Conservation (phyloP, 306 rosid species). For the Prunus mongolica region DNA sequence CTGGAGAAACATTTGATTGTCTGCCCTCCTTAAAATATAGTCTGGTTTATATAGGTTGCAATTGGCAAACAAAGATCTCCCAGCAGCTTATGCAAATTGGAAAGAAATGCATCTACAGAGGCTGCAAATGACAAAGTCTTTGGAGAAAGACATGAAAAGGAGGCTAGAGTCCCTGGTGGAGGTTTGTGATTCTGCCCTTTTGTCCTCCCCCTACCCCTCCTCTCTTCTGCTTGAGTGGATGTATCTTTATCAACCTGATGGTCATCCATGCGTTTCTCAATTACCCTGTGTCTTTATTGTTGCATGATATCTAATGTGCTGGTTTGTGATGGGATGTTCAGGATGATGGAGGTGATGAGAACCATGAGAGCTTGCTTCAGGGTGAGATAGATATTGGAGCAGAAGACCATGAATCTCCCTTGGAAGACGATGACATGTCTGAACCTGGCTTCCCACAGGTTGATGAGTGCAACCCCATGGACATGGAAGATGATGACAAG, state of each 20-base stretch:
- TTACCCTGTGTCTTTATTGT: neutral
- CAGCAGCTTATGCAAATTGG: conserved; percentile 62
- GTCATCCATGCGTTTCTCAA: conserved; percentile 19
- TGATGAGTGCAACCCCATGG: neutral
- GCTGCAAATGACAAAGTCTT: conserved; percentile 37
- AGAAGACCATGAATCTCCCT: conserved; percentile 15
- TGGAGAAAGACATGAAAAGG: conserved; percentile 57
- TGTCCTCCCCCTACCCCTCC: neutral
- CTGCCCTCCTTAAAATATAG: conserved; percentile 8
- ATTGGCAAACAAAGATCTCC: conserved; percentile 67
- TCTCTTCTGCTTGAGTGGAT: conserved; percentile 5
- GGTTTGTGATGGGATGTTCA: conserved; percentile 34
- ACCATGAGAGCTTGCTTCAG: conserved; percentile 32
- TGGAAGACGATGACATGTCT: conserved; percentile 34
- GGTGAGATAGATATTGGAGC: conserved; percentile 40
- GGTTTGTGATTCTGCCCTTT: conserved; percentile 45
- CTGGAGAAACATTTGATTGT: neutral
- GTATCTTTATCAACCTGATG: conserved; percentile 14
- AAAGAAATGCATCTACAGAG: conserved; percentile 46
- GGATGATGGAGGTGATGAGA: conserved; percentile 49
- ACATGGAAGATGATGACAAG: conserved; percentile 9
- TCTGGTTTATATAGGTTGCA: conserved; percentile 60
- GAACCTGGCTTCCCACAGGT: conserved; percentile 28
- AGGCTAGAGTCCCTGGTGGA: conserved; percentile 33
- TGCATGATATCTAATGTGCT: conserved; percentile 26